Base-by-base conservation (phyloP, 2,329 filamentous ascomycete genomes). In the Aspergillus udagawae region DNA sequence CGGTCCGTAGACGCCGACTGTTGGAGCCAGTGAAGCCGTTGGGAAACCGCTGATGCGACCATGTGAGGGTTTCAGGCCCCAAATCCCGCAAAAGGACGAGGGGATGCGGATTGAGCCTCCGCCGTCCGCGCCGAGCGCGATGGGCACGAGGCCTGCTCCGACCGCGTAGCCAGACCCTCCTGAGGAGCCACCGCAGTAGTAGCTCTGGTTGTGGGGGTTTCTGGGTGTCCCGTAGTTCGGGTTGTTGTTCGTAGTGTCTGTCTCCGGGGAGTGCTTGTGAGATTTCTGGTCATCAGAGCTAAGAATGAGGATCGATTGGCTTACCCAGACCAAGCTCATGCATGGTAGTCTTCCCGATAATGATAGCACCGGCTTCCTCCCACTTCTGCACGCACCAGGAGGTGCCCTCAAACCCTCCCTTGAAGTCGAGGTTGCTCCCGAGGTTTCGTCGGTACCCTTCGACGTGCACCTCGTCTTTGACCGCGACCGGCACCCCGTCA, bases 201-300 rank as follows among this genome's bases (percentile, higher is more conserved):
- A 94, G 3, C 80, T 73, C 20, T 80, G 78, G 73, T 93, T 92
- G 72, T 90, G 84, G 63, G 90, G 91, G 73, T 95, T 94, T 20
- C 84, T 80, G 0, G 91, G 88, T 0, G 90, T 91, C 41, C 90
- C 90, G 68, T 84, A 87, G 42, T 79, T 81, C 5, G 86, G 83
- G 67, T 96, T 96, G 71, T 91, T 91, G 62, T 92, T 92, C n/a
- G 83, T 92, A 0, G 89, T 91, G 67, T 94, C 89, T 76, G 54
- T n/a, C 35, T 12, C 25, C 14, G 28, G 7, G 21, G 12, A 54
- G 51, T 38, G 32, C 20, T 23, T 45, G 48, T 56, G 20, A 25
- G 52, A 59, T 50, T 60, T 51, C 12, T 42, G 42, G 27, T 20
- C 14, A 9, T 38, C 8, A 32, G 14, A 2, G 3, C 20, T 35